Percentiles rank a stretch among this genome's conserved stretches.
phyloP scores from a whole-genome alignment of 352 stramenopile species.

The Globisporangium parvum region DNA sequence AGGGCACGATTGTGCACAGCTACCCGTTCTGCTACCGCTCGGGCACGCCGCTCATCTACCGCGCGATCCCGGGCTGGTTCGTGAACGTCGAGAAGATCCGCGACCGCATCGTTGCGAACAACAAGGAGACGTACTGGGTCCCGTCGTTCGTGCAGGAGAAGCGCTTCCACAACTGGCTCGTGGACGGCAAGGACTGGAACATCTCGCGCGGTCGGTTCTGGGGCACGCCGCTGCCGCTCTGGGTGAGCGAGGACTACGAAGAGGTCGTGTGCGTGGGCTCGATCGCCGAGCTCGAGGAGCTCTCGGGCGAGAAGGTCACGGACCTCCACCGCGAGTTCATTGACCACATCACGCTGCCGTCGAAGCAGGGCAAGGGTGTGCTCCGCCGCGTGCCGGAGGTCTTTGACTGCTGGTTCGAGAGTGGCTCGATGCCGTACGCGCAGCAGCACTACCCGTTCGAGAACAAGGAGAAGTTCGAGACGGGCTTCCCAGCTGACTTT shows the following conservation, averaged over 20 bases:
- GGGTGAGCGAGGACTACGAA: slow-evolving; percentile 96
- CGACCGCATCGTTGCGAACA: slow-evolving; percentile 90
- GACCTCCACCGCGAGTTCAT: slow-evolving; percentile 99
- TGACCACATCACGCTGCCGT: slow-evolving; percentile 97
- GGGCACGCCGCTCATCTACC: slow-evolving; percentile 99
- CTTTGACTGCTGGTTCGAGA: slow-evolving; percentile 99
- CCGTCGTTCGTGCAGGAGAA: slow-evolving; percentile 96
- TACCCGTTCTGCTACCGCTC: slow-evolving; percentile 99
- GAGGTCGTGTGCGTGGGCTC: slow-evolving; percentile 97
- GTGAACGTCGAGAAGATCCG: slow-evolving; percentile 98
- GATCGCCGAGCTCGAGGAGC: slow-evolving; percentile 94
- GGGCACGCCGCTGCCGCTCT: slow-evolving; percentile 98
- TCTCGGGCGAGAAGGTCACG: slow-evolving; percentile 89
- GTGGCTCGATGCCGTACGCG: slow-evolving; percentile 98
- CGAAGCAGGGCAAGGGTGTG: slow-evolving; percentile 86
- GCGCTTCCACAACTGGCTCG: slow-evolving; percentile 99
- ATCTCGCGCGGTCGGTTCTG: slow-evolving; percentile 98
- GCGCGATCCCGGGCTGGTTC: slow-evolving; percentile 98
- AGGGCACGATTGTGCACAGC: slow-evolving; percentile 95
- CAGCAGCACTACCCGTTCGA: slow-evolving; percentile 99
- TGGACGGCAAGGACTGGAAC: slow-evolving; percentile 98
- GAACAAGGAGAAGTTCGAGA: slow-evolving; percentile 97
- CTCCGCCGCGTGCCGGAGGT: slow-evolving; percentile 88
- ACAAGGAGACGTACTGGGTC: slow-evolving; percentile 84
- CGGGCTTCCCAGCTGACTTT: slow-evolving; percentile 98